Conservation (phyloP, 2,329 filamentous ascomycete species). For the Colletotrichum sublineola region DNA sequence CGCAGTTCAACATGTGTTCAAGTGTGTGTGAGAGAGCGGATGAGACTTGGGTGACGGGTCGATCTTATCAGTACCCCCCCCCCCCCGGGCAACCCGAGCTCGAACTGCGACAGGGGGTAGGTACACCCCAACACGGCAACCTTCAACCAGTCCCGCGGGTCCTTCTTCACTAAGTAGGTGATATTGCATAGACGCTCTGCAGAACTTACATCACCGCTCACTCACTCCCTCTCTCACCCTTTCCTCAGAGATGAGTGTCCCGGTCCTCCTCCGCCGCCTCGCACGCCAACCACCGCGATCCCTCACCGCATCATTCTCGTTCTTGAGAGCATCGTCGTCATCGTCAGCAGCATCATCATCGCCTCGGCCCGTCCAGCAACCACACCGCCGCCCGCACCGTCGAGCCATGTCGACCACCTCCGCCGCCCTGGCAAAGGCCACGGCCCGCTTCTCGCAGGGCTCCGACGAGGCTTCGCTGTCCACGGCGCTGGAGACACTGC, state of each 20-base stretch:
- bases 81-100: conserved; percentile 4
- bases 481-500: conserved; percentile 52
- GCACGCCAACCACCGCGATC: conserved; percentile 17
- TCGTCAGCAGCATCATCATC: background rate
- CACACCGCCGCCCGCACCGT: background rate
- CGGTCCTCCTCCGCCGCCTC: conserved; percentile 24
- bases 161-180: background rate
- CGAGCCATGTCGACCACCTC: conserved; percentile 24
- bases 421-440: background rate
- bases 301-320: background rate
- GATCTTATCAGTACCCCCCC: conserved; percentile 12
- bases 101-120: conserved; percentile 22
- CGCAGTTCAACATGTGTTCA: background rate
- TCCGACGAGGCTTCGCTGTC: conserved; percentile 57
- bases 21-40: background rate
- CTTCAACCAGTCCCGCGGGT: conserved; percentile 3
- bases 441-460: conserved; percentile 58
- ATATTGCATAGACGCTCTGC: background rate
- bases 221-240: background rate
- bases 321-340: background rate
- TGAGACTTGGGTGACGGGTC: background rate
- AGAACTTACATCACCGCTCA: conserved; percentile 2
- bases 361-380: background rate
- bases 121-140: conserved; percentile 23
- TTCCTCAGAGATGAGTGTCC: conserved; percentile 20